Percentiles rank a stretch among this genome's conserved stretches.
These are phyloP conservation scores for Iris macrosiphon DNA, from an alignment of 106 monocot species.

Conservation along the genomic window DNA sequence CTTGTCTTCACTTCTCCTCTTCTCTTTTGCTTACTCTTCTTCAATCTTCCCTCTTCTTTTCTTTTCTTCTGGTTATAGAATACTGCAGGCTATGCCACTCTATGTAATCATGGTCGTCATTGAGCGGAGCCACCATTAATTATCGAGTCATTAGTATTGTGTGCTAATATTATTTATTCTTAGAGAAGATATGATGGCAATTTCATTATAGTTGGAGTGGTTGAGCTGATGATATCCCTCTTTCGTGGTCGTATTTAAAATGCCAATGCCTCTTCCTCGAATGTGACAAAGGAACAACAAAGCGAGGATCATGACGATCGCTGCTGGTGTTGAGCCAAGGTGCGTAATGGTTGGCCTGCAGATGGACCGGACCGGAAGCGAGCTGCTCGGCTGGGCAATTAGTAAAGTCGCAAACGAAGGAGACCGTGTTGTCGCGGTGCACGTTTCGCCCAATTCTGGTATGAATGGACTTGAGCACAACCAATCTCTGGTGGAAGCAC, in stretches of 20 bases:
- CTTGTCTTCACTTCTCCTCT: neutral
- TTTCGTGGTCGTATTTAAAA: slow-evolving; percentile 3
- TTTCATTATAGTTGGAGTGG: slow-evolving; percentile 22
- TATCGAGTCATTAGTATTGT: slow-evolving; percentile 1
- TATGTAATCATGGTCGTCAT: neutral
- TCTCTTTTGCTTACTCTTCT: neutral
- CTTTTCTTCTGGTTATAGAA: slow-evolving; percentile 14
- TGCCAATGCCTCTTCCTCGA: neutral
- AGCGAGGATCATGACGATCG: neutral
- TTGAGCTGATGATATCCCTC: slow-evolving; percentile 23
- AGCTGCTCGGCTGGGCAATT: slow-evolving; percentile 70
- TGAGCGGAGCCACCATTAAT: slow-evolving; percentile 5
- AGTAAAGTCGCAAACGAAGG: slow-evolving; percentile 31
- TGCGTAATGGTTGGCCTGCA: slow-evolving; percentile 56
- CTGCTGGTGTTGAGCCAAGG: neutral
- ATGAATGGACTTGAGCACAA: slow-evolving; percentile 8
- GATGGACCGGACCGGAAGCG: slow-evolving; percentile 52
- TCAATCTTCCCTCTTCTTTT: neutral
- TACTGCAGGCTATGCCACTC: slow-evolving; percentile 2
- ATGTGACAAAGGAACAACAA: slow-evolving; percentile 8
- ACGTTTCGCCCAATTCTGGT: slow-evolving; percentile 67
- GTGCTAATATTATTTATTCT: neutral
- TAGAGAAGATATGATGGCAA: neutral
- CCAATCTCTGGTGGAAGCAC: slow-evolving; percentile 27
- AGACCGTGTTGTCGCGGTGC: slow-evolving; percentile 61